phyloP scores from a whole-genome alignment of 2,329 filamentous ascomycete species.

The Aspergillus amoenus region DNA sequence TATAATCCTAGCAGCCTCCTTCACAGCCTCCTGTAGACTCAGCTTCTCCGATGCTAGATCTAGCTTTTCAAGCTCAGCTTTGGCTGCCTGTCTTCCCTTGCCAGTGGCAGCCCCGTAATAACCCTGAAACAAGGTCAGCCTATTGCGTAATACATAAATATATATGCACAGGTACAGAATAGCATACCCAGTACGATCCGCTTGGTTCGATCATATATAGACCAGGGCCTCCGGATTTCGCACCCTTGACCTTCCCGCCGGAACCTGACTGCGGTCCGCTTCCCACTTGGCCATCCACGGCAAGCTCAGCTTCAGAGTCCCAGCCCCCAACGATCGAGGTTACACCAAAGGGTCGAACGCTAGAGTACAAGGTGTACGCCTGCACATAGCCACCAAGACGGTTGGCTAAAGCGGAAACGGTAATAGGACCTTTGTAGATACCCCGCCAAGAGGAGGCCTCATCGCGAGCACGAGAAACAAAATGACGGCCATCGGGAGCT shows the following conservation, averaged over 20 bases:
- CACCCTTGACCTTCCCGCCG: conserved; percentile 76
- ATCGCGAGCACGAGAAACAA: conserved; percentile 89
- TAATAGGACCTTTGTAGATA: conserved; percentile 92
- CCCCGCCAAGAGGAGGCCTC: conserved; percentile 89
- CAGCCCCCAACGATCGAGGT: conserved; percentile 92
- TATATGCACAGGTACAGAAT: neutral
- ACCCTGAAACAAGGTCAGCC: conserved; percentile 53
- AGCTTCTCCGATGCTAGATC: conserved; percentile 77
- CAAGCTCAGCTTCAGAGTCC: conserved; percentile 81
- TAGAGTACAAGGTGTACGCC: conserved; percentile 95
- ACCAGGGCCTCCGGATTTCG: conserved; percentile 81
- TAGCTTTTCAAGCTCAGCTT: conserved; percentile 97
- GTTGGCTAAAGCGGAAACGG: conserved; percentile 80
- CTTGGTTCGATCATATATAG: conserved; percentile 99
- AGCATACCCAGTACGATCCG: conserved; percentile 80
- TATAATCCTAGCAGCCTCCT: conserved; percentile 95
- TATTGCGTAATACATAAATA: neutral
- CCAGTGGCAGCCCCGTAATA: conserved; percentile 98
- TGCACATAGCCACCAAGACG: conserved; percentile 96
- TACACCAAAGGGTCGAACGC: conserved; percentile 93
- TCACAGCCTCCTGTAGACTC: conserved; percentile 82
- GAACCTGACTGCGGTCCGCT: conserved; percentile 73
- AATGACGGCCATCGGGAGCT: conserved; percentile 91
- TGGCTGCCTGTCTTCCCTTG: conserved; percentile 94
- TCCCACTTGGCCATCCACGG: conserved; percentile 89